Evolutionary conservation across 495 filamentous ascomycete genomes (phyloP).

Genomic region (Aspergillus diversus): DNA sequence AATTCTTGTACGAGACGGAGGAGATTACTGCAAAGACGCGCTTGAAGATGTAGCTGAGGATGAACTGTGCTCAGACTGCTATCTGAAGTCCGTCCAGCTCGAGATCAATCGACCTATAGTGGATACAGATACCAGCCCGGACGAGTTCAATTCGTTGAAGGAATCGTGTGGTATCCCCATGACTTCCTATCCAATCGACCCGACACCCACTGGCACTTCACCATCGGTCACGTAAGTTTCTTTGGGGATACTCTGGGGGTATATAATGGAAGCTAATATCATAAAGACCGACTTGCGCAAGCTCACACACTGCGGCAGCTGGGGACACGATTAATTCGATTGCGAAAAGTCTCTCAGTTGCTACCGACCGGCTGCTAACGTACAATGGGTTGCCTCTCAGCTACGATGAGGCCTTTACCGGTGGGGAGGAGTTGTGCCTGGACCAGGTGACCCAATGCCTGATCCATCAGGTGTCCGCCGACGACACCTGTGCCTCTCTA

Average conservation of each 20-base stretch:
- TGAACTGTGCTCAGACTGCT: slow-evolving; percentile 10
- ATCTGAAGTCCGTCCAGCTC: slow-evolving; percentile 9
- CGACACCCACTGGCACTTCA: background rate
- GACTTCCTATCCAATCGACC: slow-evolving; percentile 9
- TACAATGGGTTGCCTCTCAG: background rate
- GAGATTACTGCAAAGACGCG: slow-evolving; percentile 4
- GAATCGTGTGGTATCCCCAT: slow-evolving; percentile 8
- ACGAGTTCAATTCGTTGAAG: background rate
- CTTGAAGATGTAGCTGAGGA: slow-evolving; percentile 2
- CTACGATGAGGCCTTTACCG: background rate
- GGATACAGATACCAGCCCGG: background rate
- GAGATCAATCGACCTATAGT: slow-evolving; percentile 1
- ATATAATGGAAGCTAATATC: too few relatives aligned
- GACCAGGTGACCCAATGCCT: slow-evolving; percentile 2
- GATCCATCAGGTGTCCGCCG: background rate
- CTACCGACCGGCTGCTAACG: slow-evolving; percentile 8
- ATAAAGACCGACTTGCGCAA: background rate
- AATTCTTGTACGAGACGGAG: background rate
- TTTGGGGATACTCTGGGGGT: too few relatives aligned
- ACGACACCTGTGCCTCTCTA: slow-evolving; percentile 3
- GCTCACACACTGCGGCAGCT: background rate
- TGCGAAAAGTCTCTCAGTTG: background rate
- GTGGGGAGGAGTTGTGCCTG: slow-evolving; percentile 4
- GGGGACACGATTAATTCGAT: slow-evolving; percentile 7
- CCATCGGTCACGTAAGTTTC: slow-evolving; percentile 2